Conservation (phyloP, 2,329 filamentous ascomycete genomes). For the Camillea tinctor region DNA sequence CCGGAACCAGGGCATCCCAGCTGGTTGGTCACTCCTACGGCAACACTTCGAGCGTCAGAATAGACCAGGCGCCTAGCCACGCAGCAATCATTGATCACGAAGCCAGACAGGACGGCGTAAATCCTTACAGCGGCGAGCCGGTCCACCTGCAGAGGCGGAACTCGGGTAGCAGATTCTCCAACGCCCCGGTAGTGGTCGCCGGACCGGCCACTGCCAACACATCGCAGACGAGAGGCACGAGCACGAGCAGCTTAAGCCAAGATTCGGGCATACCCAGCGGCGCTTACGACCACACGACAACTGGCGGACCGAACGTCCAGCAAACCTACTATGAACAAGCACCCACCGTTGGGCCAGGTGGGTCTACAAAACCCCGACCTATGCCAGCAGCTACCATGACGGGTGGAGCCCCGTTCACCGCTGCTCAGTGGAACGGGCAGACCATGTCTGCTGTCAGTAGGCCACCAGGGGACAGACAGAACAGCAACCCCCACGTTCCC, state of each 20-base stretch:
- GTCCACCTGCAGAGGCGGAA: slow-evolving; percentile 22
- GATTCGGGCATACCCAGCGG: slow-evolving; percentile 20
- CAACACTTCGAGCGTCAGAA: slow-evolving; percentile 42
- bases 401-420: slow-evolving; percentile 9
- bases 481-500: slow-evolving; percentile 30
- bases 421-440: slow-evolving; percentile 17
- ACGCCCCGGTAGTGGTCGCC: slow-evolving; percentile 19
- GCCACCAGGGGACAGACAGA: slow-evolving; percentile 19
- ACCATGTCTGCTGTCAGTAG: background rate
- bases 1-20: slow-evolving; percentile 19
- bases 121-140: slow-evolving; percentile 54
- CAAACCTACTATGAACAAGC: slow-evolving; percentile 9
- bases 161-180: slow-evolving; percentile 15
- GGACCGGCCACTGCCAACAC: slow-evolving; percentile 16
- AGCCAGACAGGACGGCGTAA: slow-evolving; percentile 54
- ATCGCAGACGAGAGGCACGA: slow-evolving; percentile 17
- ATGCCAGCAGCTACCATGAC: background rate
- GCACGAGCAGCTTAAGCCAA: slow-evolving; percentile 14
- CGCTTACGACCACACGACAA: slow-evolving; percentile 15
- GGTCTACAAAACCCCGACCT: slow-evolving; percentile 16
- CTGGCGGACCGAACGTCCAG: slow-evolving; percentile 6
- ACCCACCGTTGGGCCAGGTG: slow-evolving; percentile 2
- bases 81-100: slow-evolving; percentile 50
- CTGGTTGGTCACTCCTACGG: slow-evolving; percentile 41
- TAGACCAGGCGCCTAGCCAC: slow-evolving; percentile 50